Base-by-base conservation (phyloP, 768 basidiomycete genomes). In the Russula dissimulans region DNA sequence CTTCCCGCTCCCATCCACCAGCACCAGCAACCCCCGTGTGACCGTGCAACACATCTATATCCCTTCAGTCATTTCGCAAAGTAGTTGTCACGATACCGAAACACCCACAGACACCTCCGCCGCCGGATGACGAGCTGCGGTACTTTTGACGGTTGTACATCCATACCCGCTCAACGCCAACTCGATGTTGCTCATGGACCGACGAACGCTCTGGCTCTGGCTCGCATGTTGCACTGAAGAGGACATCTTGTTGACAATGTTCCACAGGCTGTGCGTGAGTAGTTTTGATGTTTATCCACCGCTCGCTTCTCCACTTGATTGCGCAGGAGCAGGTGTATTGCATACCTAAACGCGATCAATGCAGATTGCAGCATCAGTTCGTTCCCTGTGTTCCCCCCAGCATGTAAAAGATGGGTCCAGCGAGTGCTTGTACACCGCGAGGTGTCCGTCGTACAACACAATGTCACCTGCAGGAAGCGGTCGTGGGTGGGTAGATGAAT, bases 261-360 rank as follows among this genome's bases (percentile, higher is more conserved):
- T 72, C 49, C 71, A 79, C 67, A 79, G 78, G 56, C 79, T 78
- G 0, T 67, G 70, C 22, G 78, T 80, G 63, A 56, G 78, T 75
- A 73, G 71, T 4, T n/a, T 36, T 9, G 34, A 36, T 36, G 34
- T 36, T 4, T 36, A 9, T n/a, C n/a, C 46, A 98, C 87, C 12
- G 86, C 89, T 14, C 95, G 80, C 76, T 97, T 98, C 78, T 99
- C 97, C 15, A 98, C 82, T 68, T 93, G 86, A 70, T 95, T 94
- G 47, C 94, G 80, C 32, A 99, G 79, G 34, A 98, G 78, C 69
- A 97, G 77, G 18, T 84, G 81, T 31, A 95, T 76, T 39, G 95
- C 92, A 68, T 98, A 97, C 52, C 83, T 78, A 69, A 97, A 86
- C 0, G 91, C 90, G 42, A 77, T 79, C 15, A 98, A 84, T 14